Conservation (phyloP, 2,329 filamentous ascomycete genomes). For the Scopulariopsis brevicaulis region DNA sequence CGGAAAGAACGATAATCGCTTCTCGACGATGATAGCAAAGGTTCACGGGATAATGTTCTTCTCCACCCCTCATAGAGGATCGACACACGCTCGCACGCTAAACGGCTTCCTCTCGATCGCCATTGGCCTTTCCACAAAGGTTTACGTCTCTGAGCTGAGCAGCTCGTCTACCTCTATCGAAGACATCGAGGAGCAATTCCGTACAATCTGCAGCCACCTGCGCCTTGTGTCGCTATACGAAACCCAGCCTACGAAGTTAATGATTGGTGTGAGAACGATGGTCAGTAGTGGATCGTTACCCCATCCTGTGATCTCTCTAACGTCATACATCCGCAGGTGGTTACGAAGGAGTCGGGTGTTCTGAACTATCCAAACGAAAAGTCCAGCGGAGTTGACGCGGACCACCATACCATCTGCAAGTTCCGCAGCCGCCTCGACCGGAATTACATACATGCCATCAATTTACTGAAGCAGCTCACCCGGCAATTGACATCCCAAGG, state of each 20-base stretch:
- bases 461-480: not conserved
- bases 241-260: not conserved
- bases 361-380: not conserved
- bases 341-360: not conserved
- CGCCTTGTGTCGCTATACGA: slow-evolving; percentile 1
- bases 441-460: not conserved
- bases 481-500: not conserved
- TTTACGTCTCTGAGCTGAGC: not conserved
- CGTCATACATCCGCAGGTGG: not conserved
- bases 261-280: not conserved
- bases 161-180: not conserved
- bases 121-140: not conserved
- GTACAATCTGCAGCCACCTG: not conserved
- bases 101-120: not conserved
- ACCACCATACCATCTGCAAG: slow-evolving; percentile 1
- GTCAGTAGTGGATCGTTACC: not conserved
- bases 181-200: not conserved
- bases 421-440: not conserved
- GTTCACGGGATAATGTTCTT: not conserved
- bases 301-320: not conserved
- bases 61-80: not conserved
- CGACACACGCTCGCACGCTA: not conserved
- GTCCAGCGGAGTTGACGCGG: not conserved
- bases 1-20: not conserved
- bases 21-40: not conserved